Conservation (phyloP, 139 green algal species). For the Dunaliella primolecta region DNA sequence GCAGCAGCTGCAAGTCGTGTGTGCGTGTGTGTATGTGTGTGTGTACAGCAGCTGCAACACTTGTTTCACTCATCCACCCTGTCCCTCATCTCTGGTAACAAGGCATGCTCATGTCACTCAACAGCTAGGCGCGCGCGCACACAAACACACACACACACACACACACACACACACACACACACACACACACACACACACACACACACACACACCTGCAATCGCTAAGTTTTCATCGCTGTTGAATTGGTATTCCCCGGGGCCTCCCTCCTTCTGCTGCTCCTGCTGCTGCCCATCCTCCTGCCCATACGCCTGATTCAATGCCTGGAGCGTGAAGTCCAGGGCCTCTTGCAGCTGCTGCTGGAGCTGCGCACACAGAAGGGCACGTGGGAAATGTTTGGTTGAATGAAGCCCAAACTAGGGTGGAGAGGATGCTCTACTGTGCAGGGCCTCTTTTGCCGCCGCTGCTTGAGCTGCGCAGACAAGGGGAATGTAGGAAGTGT, state of each 20-base stretch:
- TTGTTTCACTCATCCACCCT: no score
- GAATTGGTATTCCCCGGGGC: not conserved
- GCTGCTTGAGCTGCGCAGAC: no score
- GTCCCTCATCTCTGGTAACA: no score
- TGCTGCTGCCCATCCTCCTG: not conserved
- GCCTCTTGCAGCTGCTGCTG: conserved; percentile 19
- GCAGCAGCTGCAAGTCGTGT: not conserved
- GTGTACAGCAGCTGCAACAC: no score
- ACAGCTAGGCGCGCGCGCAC: no score
- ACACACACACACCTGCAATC: not conserved
- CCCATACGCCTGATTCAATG: conserved; percentile 1
- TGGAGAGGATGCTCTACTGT: no score
- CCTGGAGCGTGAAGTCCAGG: conserved; percentile 6
- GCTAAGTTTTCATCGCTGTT: not conserved
- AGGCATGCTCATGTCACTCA: no score
- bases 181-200: not conserved
- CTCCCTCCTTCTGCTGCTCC: not conserved
- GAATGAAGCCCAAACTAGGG: no score
- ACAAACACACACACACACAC: no score
- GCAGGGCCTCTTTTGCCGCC: no score
- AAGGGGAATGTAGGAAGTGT: no score
- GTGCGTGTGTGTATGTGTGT: no score
- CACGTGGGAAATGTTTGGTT: not conserved
- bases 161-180: not conserved
- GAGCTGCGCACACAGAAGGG: conserved; percentile 1